These are phyloP conservation scores for Trichophyton schoenleinii DNA, from an alignment of 2,329 filamentous ascomycete species.

Conservation along the genomic window DNA sequence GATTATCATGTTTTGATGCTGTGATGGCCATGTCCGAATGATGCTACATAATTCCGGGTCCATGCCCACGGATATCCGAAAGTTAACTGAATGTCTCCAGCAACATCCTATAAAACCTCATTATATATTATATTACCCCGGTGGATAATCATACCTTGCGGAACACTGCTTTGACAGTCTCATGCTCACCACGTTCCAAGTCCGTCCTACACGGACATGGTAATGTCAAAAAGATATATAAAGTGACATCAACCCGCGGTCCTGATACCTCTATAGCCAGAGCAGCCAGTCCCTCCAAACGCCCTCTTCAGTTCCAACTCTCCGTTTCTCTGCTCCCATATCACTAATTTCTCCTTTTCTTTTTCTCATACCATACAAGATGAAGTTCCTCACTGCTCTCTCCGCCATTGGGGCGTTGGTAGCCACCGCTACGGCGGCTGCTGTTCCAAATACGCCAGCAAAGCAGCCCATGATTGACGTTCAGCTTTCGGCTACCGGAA, in stretches of 20 bases:
- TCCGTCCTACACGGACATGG: background rate
- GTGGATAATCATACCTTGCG: background rate
- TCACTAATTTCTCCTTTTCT: background rate
- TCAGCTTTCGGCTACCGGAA: conserved; percentile 5
- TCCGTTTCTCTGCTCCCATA: background rate
- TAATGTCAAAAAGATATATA: background rate
- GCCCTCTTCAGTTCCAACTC: background rate
- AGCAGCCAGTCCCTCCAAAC: background rate
- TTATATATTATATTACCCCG: background rate
- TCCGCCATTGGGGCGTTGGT: background rate
- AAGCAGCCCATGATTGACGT: background rate
- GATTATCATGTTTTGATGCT: background rate
- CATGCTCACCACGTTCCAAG: background rate
- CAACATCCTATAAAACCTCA: background rate
- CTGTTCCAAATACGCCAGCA: background rate
- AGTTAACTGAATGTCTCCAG: background rate
- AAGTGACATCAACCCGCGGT: background rate
- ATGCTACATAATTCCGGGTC: background rate
- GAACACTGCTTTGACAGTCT: background rate
- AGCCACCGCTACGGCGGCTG: background rate
- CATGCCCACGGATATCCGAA: background rate
- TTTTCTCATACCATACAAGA: background rate
- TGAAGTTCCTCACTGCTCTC: background rate
- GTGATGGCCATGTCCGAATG: background rate
- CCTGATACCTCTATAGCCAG: background rate